phyloP scores from a whole-genome alignment of 2,329 filamentous ascomycete genomes.

The Parastagonospora avenae region DNA sequence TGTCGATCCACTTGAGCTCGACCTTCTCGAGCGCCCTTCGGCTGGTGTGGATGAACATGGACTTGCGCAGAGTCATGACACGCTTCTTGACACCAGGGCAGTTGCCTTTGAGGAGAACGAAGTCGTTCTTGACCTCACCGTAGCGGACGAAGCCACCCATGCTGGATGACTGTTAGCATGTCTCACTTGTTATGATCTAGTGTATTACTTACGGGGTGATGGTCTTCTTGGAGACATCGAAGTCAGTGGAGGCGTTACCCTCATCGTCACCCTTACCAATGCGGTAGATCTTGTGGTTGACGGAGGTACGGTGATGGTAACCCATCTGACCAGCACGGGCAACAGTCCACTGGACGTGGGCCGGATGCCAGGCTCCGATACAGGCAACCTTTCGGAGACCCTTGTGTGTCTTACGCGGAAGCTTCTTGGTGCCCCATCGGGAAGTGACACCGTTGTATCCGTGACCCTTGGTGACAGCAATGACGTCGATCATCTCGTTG shows the following conservation, averaged over 20 bases:
- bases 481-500: slow-evolving; percentile 99
- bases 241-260: slow-evolving; percentile 90
- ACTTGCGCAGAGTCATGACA: slow-evolving; percentile 98
- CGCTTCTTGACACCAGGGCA: slow-evolving; percentile 99
- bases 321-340: slow-evolving; percentile 99
- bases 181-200: background rate
- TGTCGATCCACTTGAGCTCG: slow-evolving; percentile 99
- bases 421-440: slow-evolving; percentile 99
- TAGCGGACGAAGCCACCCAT: slow-evolving; percentile 99
- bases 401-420: slow-evolving; percentile 99
- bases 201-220: slow-evolving; percentile 96
- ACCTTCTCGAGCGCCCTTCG: slow-evolving; percentile 98
- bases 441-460: slow-evolving; percentile 96
- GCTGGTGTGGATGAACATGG: slow-evolving; percentile 96
- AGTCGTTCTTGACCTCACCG: slow-evolving; percentile 99
- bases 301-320: slow-evolving; percentile 99
- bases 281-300: slow-evolving; percentile 99
- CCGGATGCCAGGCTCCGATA: slow-evolving; percentile 99
- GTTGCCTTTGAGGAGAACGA: slow-evolving; percentile 95
- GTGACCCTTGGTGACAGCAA: slow-evolving; percentile 99
- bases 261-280: slow-evolving; percentile 92
- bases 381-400: slow-evolving; percentile 99
- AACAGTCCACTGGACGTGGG: slow-evolving; percentile 99
- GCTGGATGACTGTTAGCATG: slow-evolving; percentile 61
- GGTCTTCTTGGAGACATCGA: slow-evolving; percentile 98